phyloP scores from a whole-genome alignment of 345 rosid species.

The Nasturtium officinale region DNA sequence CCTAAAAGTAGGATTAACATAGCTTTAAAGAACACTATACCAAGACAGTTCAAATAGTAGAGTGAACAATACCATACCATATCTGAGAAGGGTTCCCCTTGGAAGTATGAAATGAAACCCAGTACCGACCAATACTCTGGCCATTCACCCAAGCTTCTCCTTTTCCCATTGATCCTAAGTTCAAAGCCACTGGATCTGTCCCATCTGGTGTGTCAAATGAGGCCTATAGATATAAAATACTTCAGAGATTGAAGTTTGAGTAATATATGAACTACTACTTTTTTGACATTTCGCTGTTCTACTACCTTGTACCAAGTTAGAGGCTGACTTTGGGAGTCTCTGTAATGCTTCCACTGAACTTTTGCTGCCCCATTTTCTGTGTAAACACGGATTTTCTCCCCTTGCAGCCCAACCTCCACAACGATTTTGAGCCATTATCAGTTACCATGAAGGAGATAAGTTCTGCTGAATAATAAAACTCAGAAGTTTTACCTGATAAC shows the following conservation, averaged over 20 bases:
- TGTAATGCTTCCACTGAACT: constrained; percentile 56
- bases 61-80: constrained; percentile 49
- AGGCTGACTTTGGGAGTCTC: constrained; percentile 46
- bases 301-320: constrained; percentile 88
- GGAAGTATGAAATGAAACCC: constrained; percentile 63
- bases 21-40: constrained; percentile 3
- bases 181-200: constrained; percentile 59
- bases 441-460: constrained; percentile 26
- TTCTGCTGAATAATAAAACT: constrained; percentile 3
- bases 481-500: constrained; percentile 60
- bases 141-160: constrained; percentile 89
- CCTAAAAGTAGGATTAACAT: constrained; percentile 41
- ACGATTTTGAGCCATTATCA: constrained; percentile 22
- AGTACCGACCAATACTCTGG: constrained; percentile 76
- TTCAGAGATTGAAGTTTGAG: constrained; percentile 16
- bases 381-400: constrained; percentile 61
- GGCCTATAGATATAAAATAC: constrained; percentile 44
- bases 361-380: constrained; percentile 45
- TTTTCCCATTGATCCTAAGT: constrained; percentile 76
- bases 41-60: neutral
- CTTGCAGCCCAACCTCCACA: constrained; percentile 65
- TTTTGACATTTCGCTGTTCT: constrained; percentile 7
- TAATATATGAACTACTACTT: constrained; percentile 2
- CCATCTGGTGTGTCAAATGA: constrained; percentile 64
- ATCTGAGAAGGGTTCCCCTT: constrained; percentile 66